A percentile compares a stretch with the other conserved stretches of the same genome.
Evolutionary conservation across 2,329 filamentous ascomycete genomes (phyloP).

Genomic region (Ophiostoma ips): DNA sequence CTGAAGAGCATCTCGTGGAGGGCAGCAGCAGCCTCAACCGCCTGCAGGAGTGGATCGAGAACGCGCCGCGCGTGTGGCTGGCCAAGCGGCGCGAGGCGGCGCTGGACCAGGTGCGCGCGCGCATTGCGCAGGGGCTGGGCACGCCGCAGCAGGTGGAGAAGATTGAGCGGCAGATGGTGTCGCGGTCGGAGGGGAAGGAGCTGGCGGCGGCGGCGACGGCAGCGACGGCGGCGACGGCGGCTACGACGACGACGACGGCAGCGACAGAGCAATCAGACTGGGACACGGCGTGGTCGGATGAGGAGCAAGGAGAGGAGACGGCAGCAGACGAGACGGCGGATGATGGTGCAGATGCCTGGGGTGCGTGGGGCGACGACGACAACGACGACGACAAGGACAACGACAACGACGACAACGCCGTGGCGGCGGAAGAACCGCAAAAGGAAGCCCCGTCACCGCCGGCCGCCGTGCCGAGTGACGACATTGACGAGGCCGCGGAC

Average conservation of each 20-base stretch:
- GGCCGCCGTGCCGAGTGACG: background rate
- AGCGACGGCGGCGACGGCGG: too few relatives aligned
- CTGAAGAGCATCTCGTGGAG: slow-evolving; percentile 40
- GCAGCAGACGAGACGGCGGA: slow-evolving; percentile 15
- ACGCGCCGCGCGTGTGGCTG: slow-evolving; percentile 73
- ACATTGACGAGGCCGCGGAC: slow-evolving; percentile 41
- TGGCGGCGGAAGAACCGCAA: slow-evolving; percentile 10
- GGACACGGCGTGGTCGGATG: slow-evolving; percentile 69
- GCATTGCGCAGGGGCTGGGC: slow-evolving; percentile 52
- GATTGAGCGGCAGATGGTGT: slow-evolving; percentile 70
- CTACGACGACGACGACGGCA: slow-evolving; percentile 30
- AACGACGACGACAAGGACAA: slow-evolving; percentile 24
- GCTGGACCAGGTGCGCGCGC: slow-evolving; percentile 57
- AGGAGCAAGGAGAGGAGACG: slow-evolving; percentile 31
- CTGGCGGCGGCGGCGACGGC: slow-evolving; percentile 35
- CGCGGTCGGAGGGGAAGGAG: slow-evolving; percentile 50
- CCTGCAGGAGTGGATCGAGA: slow-evolving; percentile 66
- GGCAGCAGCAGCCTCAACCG: slow-evolving; percentile 37
- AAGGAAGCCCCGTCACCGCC: too few relatives aligned
- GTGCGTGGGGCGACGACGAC: slow-evolving; percentile 20
- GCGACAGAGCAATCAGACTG: slow-evolving; percentile 45
- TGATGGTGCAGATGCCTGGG: slow-evolving; percentile 25
- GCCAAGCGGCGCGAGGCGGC: slow-evolving; percentile 68
- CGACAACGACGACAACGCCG: background rate
- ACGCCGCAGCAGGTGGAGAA: slow-evolving; percentile 60